Evolutionary conservation across 2,329 filamentous ascomycete genomes (phyloP), one percentile per base, ranked within the genome.

Genomic region (Tolypocladium endophyticum): DNA sequence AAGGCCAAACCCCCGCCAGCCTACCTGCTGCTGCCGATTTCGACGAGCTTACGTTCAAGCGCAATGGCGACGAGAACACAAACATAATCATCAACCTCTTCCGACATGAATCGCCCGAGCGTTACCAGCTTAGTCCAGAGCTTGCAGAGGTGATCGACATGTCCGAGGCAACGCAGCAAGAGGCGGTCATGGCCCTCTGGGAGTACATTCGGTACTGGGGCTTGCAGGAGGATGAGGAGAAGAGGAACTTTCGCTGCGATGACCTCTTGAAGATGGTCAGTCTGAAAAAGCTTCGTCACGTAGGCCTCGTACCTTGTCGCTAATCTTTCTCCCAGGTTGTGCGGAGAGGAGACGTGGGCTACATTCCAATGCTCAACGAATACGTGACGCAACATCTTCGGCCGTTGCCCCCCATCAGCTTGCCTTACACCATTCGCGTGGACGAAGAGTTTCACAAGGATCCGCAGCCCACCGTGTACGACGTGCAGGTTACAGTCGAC

Each of bases 191-290:
- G 80, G 92, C 89, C 18, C 83, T 99, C 38, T 99, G 92, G 91
- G 92, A 97, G 71, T 99, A 99, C 69, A 89, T 96, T 65, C 87
- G 90, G 66, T 81, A 89, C 25, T 89, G 90, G 79, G 87, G 87
- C 23, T 78, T 99, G 55, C 91, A 96, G 72, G 93, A 97, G 71
- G 92, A 96, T 64, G 93, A 97, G 61, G 94, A 99, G 71, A 94
- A 94, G 77, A 85, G 94, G 62, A 89, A 89, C 62, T 93, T 99
- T 67, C 87, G 90, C 45, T 97, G 94, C 70, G 93, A 99, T 70
- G 88, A 92, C 52, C 81, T 87, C 55, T 73, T 99, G 58, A 88
- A 84, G 75, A 85, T 84, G 73, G 91, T 96, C 76, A 69, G 83
- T 62, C 14, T 18, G 12, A 9, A 6, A 12, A 3, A 30, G 7